Evolutionary conservation across 345 rosid species (phyloP).

Genomic region (Camelina hispida): DNA sequence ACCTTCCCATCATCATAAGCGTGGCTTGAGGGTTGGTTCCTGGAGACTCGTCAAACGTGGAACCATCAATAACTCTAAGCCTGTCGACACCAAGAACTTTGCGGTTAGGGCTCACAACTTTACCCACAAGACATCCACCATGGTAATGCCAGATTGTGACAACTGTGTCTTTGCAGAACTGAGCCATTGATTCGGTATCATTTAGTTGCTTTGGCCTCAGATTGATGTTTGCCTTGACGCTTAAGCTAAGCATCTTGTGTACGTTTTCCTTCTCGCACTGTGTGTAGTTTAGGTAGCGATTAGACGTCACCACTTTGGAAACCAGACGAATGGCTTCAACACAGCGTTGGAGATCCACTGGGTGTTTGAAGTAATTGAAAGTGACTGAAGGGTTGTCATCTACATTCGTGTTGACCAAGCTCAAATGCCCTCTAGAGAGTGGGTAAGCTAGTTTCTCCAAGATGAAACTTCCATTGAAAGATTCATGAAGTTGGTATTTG

Average conservation of each 20-base stretch:
- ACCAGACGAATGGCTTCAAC: constrained; percentile 71
- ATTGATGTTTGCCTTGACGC: constrained; percentile 80
- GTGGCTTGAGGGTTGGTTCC: constrained; percentile 99
- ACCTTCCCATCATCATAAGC: constrained; percentile 99
- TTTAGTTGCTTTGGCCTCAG: constrained; percentile 72
- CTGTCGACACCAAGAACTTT: constrained; percentile 69
- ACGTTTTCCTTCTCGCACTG: constrained; percentile 53
- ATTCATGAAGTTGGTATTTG: constrained; percentile 67
- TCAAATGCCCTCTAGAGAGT: constrained; percentile 71
- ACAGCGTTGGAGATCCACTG: constrained; percentile 69
- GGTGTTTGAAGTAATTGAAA: constrained; percentile 91
- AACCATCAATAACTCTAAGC: constrained; percentile 88
- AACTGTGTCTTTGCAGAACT: constrained; percentile 94
- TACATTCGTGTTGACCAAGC: constrained; percentile 64
- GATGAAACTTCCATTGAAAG: constrained; percentile 92
- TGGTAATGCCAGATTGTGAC: constrained; percentile 98
- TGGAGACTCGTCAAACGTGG: constrained; percentile 75
- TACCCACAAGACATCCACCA: constrained; percentile 89
- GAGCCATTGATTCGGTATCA: constrained; percentile 86
- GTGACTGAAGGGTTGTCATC: constrained; percentile 85
- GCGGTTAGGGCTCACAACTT: constrained; percentile 62
- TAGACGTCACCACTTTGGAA: constrained; percentile 65
- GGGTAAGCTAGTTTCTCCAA: constrained; percentile 83
- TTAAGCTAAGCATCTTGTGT: constrained; percentile 71
- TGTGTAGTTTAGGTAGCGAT: constrained; percentile 66